Evolutionary conservation across 495 filamentous ascomycete genomes (phyloP).

Genomic region (Wilcoxina mikolae): DNA sequence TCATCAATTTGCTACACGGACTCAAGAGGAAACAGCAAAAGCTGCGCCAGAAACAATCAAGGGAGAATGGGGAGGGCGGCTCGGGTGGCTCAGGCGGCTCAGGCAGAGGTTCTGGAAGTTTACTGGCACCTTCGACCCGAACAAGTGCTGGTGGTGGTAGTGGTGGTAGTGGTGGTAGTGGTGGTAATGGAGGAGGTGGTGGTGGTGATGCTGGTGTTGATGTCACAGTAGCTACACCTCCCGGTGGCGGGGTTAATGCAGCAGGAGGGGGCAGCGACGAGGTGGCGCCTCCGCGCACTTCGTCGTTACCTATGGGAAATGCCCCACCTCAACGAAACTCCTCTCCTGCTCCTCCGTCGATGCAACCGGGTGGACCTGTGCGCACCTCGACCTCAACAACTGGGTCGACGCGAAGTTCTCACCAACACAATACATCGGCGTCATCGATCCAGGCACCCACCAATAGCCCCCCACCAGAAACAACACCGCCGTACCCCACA

Average conservation of each 20-base stretch:
- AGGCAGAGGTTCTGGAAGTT: not conserved
- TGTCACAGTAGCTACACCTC: too few relatives aligned
- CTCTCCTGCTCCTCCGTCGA: not conserved
- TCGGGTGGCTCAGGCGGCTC: constrained; percentile 5
- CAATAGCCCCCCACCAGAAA: not conserved
- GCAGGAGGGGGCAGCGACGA: not conserved
- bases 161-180: constrained; percentile 23
- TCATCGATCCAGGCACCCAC: constrained; percentile 7
- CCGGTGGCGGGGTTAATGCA: constrained; percentile 11
- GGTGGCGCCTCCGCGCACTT: constrained; percentile 33
- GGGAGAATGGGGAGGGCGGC: constrained; percentile 41
- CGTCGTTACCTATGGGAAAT: constrained; percentile 5
- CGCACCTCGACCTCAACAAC: not conserved
- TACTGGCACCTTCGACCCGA: not conserved
- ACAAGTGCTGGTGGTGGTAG: constrained; percentile 25
- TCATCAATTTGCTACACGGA: constrained; percentile 90
- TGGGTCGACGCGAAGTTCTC: constrained; percentile 10
- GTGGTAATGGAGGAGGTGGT: not conserved
- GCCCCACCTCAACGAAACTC: not conserved
- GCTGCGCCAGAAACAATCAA: constrained; percentile 62
- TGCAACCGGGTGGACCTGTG: not conserved
- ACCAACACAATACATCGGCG: constrained; percentile 19
- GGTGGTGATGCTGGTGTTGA: constrained; percentile 20
- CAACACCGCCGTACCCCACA: constrained; percentile 6
- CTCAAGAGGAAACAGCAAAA: constrained; percentile 92